Conservation (phyloP, 1,284 basidiomycete species). For the Cryptococcus sp. region DNA sequence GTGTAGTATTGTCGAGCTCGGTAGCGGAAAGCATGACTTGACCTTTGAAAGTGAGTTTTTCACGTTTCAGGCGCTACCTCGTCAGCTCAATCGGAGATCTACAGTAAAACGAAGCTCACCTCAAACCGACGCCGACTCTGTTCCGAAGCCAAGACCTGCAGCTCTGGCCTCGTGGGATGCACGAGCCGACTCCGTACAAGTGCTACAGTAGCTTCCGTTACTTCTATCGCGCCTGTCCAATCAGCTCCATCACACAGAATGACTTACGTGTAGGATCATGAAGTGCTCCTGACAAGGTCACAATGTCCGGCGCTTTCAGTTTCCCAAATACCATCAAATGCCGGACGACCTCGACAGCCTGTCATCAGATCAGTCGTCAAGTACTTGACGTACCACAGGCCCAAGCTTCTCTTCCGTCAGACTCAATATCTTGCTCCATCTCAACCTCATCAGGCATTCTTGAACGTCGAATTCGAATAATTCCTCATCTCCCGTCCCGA, state of each 20-base stretch:
- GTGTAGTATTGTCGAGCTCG: slow-evolving; percentile 38
- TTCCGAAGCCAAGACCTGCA: slow-evolving; percentile 28
- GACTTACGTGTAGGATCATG: slow-evolving; percentile 19
- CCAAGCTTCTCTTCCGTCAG: slow-evolving; percentile 67
- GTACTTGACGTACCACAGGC: slow-evolving; percentile 55
- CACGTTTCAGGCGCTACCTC: slow-evolving; percentile 19
- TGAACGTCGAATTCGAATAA: slow-evolving; percentile 63
- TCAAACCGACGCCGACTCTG: slow-evolving; percentile 25
- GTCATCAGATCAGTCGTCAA: background rate
- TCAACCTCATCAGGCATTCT: slow-evolving; percentile 70
- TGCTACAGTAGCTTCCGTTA: slow-evolving; percentile 15
- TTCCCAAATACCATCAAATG: slow-evolving; percentile 80
- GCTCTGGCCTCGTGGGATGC: slow-evolving; percentile 26
- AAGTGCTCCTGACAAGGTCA: slow-evolving; percentile 11
- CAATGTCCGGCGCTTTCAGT: slow-evolving; percentile 57
- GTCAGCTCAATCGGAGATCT: background rate
- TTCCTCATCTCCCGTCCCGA: slow-evolving; percentile 61
- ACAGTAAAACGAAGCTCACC: slow-evolving; percentile 11
- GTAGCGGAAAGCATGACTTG: slow-evolving; percentile 45
- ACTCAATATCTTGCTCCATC: slow-evolving; percentile 75
- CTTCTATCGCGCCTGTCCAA: slow-evolving; percentile 8
- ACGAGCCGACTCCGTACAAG: slow-evolving; percentile 28
- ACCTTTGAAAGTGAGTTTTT: slow-evolving; percentile 18
- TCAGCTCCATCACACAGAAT: background rate
- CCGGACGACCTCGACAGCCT: slow-evolving; percentile 72